Base-by-base conservation (phyloP, 2,329 filamentous ascomycete genomes). In the Cordyceps farinosa region DNA sequence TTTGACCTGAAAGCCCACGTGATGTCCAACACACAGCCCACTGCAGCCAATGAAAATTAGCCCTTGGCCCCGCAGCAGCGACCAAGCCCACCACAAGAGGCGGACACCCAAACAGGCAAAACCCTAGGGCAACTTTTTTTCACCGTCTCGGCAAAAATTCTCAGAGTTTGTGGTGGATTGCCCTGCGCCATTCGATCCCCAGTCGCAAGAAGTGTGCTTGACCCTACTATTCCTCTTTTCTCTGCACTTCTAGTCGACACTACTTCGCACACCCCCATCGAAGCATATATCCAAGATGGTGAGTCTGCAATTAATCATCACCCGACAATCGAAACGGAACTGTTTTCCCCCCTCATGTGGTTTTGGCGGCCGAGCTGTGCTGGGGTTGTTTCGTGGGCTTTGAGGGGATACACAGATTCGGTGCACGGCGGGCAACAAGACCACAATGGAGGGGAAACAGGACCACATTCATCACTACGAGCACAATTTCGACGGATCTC, bases 221-320 rank as follows among this genome's bases (percentile, higher is more conserved):
- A 59, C 44, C 44, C 32, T 47, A 36, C 34, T 45, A 61, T 29
- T 52, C 48, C 58, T 61, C 58, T 53, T 40, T n/a, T 54, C 53
- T 64, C 22, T 58, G 60, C 56, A 56, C 32, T 73, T 70, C 73
- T 73, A 61, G 59, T 48, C 75, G 75, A 74, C 75, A 75, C 69
- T 40, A 76, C 73, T 75, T 77, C 74, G 73, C 73, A 76, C 67
- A 74, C 69, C 74, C 74, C 72, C 51, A 74, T 75, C 75, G 72
- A 75, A 77, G 74, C 71, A 60, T 59, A 65, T 72, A 74, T 74
- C 76, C 75, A 81, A 77, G 74, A 81, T 81, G 79, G 79, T 81
- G 76, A 80, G 79, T 80, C 22, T 68, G 65, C 66, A 67, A 64
- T 65, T 66, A 5, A 40, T 10, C 42, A 61, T 47, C 30, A 61